Conservation (phyloP, 2,329 filamentous ascomycete genomes). For the Setomelanomma holmii region DNA sequence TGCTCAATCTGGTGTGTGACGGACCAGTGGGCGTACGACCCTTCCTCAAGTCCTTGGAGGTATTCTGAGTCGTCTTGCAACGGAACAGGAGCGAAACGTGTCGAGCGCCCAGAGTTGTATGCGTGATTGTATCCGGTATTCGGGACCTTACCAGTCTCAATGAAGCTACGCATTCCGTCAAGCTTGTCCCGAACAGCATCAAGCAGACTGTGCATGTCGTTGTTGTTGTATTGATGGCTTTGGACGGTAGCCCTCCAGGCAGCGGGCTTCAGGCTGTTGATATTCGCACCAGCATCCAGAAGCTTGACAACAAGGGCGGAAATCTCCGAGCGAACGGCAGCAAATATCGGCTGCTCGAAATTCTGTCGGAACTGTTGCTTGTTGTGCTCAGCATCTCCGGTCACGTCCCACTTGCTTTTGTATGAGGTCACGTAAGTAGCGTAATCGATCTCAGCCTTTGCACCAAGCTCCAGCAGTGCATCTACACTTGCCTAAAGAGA, state of each 20-base stretch:
- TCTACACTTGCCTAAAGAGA: slow-evolving; percentile 7
- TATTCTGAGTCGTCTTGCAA: slow-evolving; percentile 58
- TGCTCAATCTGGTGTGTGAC: slow-evolving; percentile 52
- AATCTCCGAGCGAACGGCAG: slow-evolving; percentile 63
- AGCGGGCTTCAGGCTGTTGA: slow-evolving; percentile 63
- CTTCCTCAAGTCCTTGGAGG: slow-evolving; percentile 58
- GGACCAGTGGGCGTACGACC: slow-evolving; percentile 67
- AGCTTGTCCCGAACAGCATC: slow-evolving; percentile 67
- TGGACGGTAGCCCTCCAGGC: slow-evolving; percentile 43
- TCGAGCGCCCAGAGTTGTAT: background rate
- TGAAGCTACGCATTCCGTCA: slow-evolving; percentile 22
- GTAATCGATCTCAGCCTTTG: slow-evolving; percentile 66
- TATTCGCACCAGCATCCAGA: slow-evolving; percentile 69
- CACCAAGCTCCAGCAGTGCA: slow-evolving; percentile 67
- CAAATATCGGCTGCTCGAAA: slow-evolving; percentile 70
- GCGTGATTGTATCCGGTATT: background rate
- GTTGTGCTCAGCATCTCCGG: slow-evolving; percentile 56
- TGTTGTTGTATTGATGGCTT: slow-evolving; percentile 31
- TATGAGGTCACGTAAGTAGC: slow-evolving; percentile 69
- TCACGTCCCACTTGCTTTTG: slow-evolving; percentile 51
- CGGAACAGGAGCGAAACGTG: slow-evolving; percentile 12
- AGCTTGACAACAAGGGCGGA: slow-evolving; percentile 64
- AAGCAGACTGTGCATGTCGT: slow-evolving; percentile 60
- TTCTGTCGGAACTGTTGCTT: slow-evolving; percentile 55
- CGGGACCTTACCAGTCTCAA: slow-evolving; percentile 10